Base-by-base conservation (phyloP, 2,329 filamentous ascomycete genomes). In the Coleophoma crateriformis region DNA sequence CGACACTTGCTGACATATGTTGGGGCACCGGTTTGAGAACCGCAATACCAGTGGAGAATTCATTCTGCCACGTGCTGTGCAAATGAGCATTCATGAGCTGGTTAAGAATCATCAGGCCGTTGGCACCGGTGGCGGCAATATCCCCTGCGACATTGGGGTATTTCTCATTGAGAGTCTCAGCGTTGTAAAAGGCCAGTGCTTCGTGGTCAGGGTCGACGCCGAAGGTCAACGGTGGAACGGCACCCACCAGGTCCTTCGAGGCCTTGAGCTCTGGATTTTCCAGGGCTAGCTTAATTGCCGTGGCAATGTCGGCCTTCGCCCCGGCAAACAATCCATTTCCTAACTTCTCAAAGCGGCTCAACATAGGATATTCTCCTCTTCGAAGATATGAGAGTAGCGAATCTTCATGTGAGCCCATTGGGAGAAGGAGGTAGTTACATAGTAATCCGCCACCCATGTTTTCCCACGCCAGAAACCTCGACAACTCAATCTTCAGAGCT, bases 391-490 rank as follows among this genome's bases (percentile, higher is more conserved):
- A 68, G 38, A 97, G 71, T 50, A 92, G 74, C 2, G 79, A 67
- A 61, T 96, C 88, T 52, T 91, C 81, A 57, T 83, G 80, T 15
- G 81, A 66, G 0, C 81, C 88, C 87, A 96, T 96, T 3, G 94
- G 94, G 46, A 96, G 77, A 22, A 90, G 77, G n/a, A 87, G 77
- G 68, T 86, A 86, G 64, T 92, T 84, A 14, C 86, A 78, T 44
- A 97, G 75, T 34, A 97, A 71, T 1, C 94, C 94, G 15, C 84
- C 85, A 12, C 86, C 86, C 88, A 96, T 94, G 52, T 86, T 84
- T 48, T 89, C 89, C 91, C 92, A 99, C 0, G 92, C 92, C 53
- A 96, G 71, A 90, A 90, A 96, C 55, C 87, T 78, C 74, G 88
- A 84, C 33, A 96, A 62, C 54, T 95, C 88, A 13, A 71, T 72